Conservation (phyloP, 2,329 filamentous ascomycete species). For the Microdochium nivale region DNA sequence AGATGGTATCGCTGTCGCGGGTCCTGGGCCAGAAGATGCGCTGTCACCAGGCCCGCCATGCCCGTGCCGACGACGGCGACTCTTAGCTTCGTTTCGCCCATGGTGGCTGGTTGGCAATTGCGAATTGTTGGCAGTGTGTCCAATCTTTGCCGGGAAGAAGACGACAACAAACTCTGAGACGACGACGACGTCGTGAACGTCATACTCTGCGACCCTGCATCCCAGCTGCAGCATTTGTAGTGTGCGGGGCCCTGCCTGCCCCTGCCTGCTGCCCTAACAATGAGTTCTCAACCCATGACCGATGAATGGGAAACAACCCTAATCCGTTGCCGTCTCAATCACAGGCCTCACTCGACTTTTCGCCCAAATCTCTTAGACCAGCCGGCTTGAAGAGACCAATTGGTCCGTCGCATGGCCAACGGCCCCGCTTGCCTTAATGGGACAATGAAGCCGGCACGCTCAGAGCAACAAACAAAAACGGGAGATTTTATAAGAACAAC, state of each 20-base stretch:
- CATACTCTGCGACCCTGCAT: not conserved
- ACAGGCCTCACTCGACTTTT: not conserved
- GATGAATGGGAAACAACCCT: too few species aligned
- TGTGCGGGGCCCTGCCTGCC: not conserved
- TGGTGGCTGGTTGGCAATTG: not conserved
- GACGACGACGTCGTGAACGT: not conserved
- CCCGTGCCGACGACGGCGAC: conserved; percentile 5
- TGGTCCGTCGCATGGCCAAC: not conserved
- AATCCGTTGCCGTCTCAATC: not conserved
- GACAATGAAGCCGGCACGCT: not conserved
- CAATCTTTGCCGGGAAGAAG: not conserved
- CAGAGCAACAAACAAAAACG: too few species aligned
- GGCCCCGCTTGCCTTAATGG: not conserved
- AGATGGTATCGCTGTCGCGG: conserved; percentile 2
- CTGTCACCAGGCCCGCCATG: conserved; percentile 4
- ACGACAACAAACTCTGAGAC: not conserved
- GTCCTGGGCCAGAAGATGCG: conserved; percentile 3
- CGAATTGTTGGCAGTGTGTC: not conserved
- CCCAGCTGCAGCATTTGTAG: not conserved
- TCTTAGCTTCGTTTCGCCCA: not conserved
- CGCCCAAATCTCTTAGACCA: not conserved
- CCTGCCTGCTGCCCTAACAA: not conserved
- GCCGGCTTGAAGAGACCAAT: not conserved
- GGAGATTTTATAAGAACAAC: too few species aligned
- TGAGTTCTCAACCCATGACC: not conserved